Base-by-base conservation (phyloP, 2,329 filamentous ascomycete species). In the Colletotrichum limetticola region DNA sequence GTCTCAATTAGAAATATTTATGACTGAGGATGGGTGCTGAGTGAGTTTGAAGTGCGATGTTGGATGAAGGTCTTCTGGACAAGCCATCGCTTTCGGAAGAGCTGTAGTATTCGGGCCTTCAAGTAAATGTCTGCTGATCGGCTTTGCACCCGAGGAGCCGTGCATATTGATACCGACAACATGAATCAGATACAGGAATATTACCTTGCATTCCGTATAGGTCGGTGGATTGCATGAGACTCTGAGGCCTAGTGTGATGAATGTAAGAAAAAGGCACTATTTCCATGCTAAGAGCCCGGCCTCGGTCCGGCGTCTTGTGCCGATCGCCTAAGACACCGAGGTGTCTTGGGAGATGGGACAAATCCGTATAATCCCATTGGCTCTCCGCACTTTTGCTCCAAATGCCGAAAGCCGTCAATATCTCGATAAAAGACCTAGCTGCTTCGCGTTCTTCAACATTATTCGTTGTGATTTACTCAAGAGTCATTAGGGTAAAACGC, bases 331-430 rank as follows among this genome's bases (percentile, higher is more conserved):
- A 22, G 75, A 66, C 19, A 74, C 37, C 35, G 64, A 73, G 30
- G 76, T 77, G 53, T 75, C 19, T 72, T 52, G 7, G 74, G 5
- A 75, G 11, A 61, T 16, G 68, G 67, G 52, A 7, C 22, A 6
- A 24, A 55, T 24, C n/a, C 24, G 24, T 55, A 16, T 24, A 55
- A 12, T 28, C 52, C 22, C 14, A 55, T 55, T 55, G 24, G 52
- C 52, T 28, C 52, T 16, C 3, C 32, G n/a, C 49, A 59, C 37
- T 3, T n/a, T 59, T 49, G 42, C 19, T 49, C 11, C 3, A 49
- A 9, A 49, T 22, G 42, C 42, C 42, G 42, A 9, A 35, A 9
- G 24, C 26, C 16, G 55, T 26, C 52, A 14, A 55, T 12, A 1
- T 55, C 52, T 55, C 52, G 22, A 24, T 6, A 26, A 24, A 26